phyloP scores from a whole-genome alignment of 2,329 filamentous ascomycete species.

The Diaporthe citrichinensis region DNA sequence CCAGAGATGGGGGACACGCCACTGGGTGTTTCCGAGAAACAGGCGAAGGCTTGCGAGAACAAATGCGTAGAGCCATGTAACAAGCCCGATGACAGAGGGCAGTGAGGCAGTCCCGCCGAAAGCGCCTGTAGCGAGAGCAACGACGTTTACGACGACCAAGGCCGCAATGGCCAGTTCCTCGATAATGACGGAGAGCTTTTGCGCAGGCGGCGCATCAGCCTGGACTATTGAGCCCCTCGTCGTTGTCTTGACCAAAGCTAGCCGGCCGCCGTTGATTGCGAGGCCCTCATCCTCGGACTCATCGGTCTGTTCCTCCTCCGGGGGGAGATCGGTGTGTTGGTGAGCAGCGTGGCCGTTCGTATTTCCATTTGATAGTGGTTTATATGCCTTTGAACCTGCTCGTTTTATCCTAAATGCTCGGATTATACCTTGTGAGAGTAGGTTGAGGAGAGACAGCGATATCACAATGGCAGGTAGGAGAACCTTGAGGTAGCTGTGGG shows the following conservation, averaged over 20 bases:
- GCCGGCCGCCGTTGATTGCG: conserved; percentile 68
- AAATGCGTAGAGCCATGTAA: conserved; percentile 86
- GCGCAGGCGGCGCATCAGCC: conserved; percentile 81
- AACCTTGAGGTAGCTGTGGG: conserved; percentile 80
- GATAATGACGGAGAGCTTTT: conserved; percentile 77
- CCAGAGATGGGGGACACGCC: conserved; percentile 82
- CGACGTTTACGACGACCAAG: conserved; percentile 77
- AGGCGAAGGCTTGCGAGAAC: conserved; percentile 81
- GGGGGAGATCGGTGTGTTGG: conserved; percentile 67
- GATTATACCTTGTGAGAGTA: conserved; percentile 71
- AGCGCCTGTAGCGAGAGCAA: conserved; percentile 72
- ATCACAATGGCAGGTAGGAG: conserved; percentile 83
- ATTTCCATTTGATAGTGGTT: conserved; percentile 61
- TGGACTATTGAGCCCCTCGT: conserved; percentile 77
- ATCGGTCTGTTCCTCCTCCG: conserved; percentile 57
- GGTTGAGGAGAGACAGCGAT: conserved; percentile 76
- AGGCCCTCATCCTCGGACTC: conserved; percentile 73
- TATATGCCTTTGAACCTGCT: conserved; percentile 64
- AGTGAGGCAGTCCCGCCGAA: conserved; percentile 71
- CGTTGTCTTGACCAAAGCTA: conserved; percentile 71
- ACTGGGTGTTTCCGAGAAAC: conserved; percentile 75
- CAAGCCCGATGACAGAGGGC: conserved; percentile 76
- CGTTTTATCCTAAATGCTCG: conserved; percentile 67
- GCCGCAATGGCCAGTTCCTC: conserved; percentile 83
- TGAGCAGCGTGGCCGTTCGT: conserved; percentile 54